Base-by-base conservation (phyloP, 2,329 filamentous ascomycete species). In the Stachybotrys elegans region DNA sequence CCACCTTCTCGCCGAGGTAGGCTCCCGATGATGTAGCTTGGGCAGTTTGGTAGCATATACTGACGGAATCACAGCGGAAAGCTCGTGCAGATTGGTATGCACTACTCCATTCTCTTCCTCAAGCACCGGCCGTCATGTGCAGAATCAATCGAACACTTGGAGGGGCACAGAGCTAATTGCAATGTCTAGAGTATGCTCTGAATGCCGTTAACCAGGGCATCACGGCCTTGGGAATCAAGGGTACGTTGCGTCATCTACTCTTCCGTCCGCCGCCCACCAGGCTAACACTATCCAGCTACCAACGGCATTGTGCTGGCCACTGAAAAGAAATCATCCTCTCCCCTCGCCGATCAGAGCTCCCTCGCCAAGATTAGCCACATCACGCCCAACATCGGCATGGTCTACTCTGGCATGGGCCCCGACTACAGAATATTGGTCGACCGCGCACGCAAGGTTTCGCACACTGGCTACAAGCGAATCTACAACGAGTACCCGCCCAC, bases 401-500 rank as follows among this genome's bases (percentile, higher is more conserved):
- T 98, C 60, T 98, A 98, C 75, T 91, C 90, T 42, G 93, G 93
- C 65, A 98, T 98, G 93, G 92, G 93, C 22, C 93, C 93, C 48
- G 93, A 98, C 70, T 98, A 97, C 75, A 84, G 93, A 68, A 89
- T 98, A 46, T 80, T 98, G 43, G 93, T 97, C 57, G 93, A 98
- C 76, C 92, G 91, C 70, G 93, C 93, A 57, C 90, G 93, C 64
- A 98, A 97, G 72, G 93, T 96, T 55, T 95, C 91, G 45, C 93
- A 98, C 73, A 95, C 93, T 39, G 86, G 84, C 68, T 98, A 98
- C 83, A 98, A 98, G 82, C 89, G 93, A 69, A 91, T 98, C 75
- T 98, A 98, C 78, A 98, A 98, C 73, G 93, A 98, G 74, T 98
- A 98, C 74, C 93, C 93, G n/a, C 93, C 93, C 6, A 98, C 93